Evolutionary conservation across 345 rosid species (phyloP).

Genomic region (Lepidium aucheri): DNA sequence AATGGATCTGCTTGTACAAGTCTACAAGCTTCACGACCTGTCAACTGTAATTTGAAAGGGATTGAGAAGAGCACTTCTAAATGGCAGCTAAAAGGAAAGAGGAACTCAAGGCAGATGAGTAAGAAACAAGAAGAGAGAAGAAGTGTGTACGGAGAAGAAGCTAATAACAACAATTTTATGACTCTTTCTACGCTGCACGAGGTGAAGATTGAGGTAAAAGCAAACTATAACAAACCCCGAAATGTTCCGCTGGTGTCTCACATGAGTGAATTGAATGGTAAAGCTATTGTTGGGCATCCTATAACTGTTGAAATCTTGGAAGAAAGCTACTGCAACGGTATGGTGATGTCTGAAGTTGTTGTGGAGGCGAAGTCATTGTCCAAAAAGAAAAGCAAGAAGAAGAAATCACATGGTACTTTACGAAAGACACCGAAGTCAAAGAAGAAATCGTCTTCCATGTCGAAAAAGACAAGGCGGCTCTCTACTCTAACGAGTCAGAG

Average conservation of each 20-base stretch:
- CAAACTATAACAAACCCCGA: conserved; percentile 47
- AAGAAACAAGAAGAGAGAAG: conserved; percentile 53
- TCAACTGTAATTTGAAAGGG: conserved; percentile 35
- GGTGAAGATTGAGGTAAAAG: conserved; percentile 69
- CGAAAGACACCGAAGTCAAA: conserved; percentile 25
- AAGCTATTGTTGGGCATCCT: conserved; percentile 88
- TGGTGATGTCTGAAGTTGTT: conserved; percentile 17
- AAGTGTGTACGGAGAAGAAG: conserved; percentile 37
- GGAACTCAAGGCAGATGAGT: conserved; percentile 73
- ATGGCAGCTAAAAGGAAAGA: conserved; percentile 93
- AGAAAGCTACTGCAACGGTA: conserved; percentile 28
- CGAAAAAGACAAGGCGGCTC: conserved; percentile 68
- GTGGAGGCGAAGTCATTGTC: conserved; percentile 21
- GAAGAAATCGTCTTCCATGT: conserved; percentile 51
- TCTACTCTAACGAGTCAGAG: conserved; percentile 65
- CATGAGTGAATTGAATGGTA: conserved; percentile 69
- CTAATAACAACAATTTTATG: conserved; percentile 25
- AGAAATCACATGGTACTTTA: conserved; percentile 11
- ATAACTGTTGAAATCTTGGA: conserved; percentile 46
- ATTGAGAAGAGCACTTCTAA: conserved; percentile 66
- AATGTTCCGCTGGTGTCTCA: conserved; percentile 88
- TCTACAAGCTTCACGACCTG: conserved; percentile 32
- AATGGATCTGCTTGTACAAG: conserved; percentile 43
- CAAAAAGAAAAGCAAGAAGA: conserved; percentile 33
- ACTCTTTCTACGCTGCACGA: conserved; percentile 35